These are phyloP conservation scores for Podila verticillata DNA, from an alignment of 192 early-diverging fungal species.

Conservation along the genomic window DNA sequence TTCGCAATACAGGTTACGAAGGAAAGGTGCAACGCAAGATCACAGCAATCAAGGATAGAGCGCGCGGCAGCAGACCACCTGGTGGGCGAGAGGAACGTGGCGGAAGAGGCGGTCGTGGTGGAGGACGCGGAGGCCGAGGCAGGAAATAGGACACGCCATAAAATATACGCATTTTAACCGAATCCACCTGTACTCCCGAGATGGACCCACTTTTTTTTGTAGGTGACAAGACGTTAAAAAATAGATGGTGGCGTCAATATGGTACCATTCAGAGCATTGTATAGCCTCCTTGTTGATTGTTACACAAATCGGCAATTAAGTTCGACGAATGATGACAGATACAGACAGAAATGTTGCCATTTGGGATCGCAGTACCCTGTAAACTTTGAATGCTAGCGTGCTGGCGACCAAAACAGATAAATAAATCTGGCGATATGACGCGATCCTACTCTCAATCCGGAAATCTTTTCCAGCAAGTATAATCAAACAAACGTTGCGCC, in stretches of 20 bases:
- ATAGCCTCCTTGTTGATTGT: too few species aligned
- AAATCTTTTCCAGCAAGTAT: neutral
- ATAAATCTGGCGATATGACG: neutral
- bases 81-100: conserved; percentile 24
- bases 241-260: too few species aligned
- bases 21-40: conserved; percentile 46
- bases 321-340: too few species aligned
- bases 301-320: too few species aligned
- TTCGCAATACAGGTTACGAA: conserved; percentile 20
- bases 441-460: neutral
- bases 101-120: conserved; percentile 24
- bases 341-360: too few species aligned
- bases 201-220: too few species aligned
- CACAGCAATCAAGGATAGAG: conserved; percentile 27
- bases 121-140: conserved; percentile 1
- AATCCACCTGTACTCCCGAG: too few species aligned
- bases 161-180: too few species aligned
- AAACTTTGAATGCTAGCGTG: neutral
- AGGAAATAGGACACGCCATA: neutral
- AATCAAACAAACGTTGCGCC: too few species aligned
- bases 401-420: neutral
- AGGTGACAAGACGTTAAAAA: too few species aligned
- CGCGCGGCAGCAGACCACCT: conserved; percentile 14
- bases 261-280: too few species aligned
- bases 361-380: too few species aligned